Base-by-base conservation (phyloP, 768 basidiomycete species). In the Russula compacta region DNA sequence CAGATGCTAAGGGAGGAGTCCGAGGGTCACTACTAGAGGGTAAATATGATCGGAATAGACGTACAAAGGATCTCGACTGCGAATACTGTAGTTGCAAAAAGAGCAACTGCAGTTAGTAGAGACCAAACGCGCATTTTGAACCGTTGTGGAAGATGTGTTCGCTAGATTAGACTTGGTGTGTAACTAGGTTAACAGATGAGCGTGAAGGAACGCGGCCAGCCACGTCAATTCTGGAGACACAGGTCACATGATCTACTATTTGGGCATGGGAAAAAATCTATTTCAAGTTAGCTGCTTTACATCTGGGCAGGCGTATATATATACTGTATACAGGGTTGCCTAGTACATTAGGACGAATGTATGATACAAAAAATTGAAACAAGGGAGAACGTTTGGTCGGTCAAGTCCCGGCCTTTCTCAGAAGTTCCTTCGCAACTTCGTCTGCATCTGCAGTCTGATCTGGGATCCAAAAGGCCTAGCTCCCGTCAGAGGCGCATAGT, bases 381-480 rank as follows among this genome's bases (percentile, higher is more conserved):
- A 15, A 47, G 21, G n/a, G 10, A 44, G n/a, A 42, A 24, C 8
- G 11, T 44, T 5, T 17, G 19, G 2, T 32, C 8, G 21, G 4
- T 66, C 53, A 64, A 46, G 47, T 40, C 33, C 63, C 68, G 72
- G 64, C 80, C 71, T 81, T 84, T 69, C 82, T 86, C 64, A 88
- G 72, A 49, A 89, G 69, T 64, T 86, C 86, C 65, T 81, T 83
- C 4, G 86, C 87, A 51, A 85, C 75, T 60, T 89, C 87, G 53
- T 89, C 88, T 10, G 76, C 77, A 69, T 89, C 86, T 10, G 74
- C 77, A n/a, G 81, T 76, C 60, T 78, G 78, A 71, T 91, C 89
- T 0, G 84, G 84, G 12, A 85, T 67, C 84, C 84, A 85, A 66
- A 86, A 80, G 0, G 84, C 79, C 83, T 84, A 21, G 29, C 58